phyloP scores from a whole-genome alignment of 345 rosid species.

The Pelargonium nanum region DNA sequence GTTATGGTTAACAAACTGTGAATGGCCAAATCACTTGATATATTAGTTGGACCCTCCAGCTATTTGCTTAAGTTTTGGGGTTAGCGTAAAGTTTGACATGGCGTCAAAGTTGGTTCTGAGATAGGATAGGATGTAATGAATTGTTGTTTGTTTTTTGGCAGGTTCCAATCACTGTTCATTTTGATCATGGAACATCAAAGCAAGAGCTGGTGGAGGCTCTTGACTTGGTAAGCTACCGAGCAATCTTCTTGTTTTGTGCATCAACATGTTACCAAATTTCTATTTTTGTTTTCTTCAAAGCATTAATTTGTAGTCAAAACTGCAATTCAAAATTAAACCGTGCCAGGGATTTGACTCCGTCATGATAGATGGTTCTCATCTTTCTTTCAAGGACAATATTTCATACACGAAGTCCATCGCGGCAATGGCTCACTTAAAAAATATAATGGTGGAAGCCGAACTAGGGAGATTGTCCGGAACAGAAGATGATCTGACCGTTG shows the following conservation, averaged over 20 bases:
- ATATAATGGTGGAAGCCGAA: slow-evolving; percentile 84
- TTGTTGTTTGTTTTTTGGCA: slow-evolving; percentile 21
- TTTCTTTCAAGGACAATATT: slow-evolving; percentile 62
- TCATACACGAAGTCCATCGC: slow-evolving; percentile 60
- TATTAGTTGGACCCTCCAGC: no score
- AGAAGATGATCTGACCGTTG: slow-evolving; percentile 89
- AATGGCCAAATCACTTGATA: no score
- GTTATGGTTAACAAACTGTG: slow-evolving; percentile 16
- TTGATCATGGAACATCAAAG: slow-evolving; percentile 64
- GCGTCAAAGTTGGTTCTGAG: no score
- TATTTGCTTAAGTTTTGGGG: no score
- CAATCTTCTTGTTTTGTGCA: slow-evolving; percentile 1
- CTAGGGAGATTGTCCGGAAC: slow-evolving; percentile 90
- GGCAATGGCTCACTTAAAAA: slow-evolving; percentile 53
- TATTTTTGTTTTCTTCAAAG: no score
- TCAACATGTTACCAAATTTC: not conserved
- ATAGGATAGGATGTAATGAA: not conserved
- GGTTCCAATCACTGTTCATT: slow-evolving; percentile 92
- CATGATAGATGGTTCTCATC: slow-evolving; percentile 96
- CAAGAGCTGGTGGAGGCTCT: slow-evolving; percentile 70
- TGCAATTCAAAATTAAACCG: slow-evolving; percentile 10
- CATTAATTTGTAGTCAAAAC: slow-evolving; percentile 3
- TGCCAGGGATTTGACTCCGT: slow-evolving; percentile 83
- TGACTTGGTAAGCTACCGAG: slow-evolving; percentile 54
- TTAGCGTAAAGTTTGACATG: no score